Base-by-base conservation (phyloP, 768 basidiomycete species). In the Russula sp. region DNA sequence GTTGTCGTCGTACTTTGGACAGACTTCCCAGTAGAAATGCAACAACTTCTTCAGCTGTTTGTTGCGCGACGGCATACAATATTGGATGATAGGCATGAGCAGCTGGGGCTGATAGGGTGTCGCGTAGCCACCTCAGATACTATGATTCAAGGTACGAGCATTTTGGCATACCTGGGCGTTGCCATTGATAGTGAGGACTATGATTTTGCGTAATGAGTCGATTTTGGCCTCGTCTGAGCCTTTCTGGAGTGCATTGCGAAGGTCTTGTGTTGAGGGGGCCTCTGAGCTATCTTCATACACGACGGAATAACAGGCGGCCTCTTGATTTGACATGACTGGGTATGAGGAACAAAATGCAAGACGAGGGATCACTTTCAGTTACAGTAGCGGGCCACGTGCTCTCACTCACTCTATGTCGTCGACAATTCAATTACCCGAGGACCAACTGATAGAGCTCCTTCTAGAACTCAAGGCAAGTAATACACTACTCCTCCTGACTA, bases 1-100 rank as follows among this genome's bases (percentile, higher is more conserved):
- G n/a, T 85, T 88, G 71, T 98, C 96, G 71, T 98, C 96, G 67
- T 95, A 88, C 76, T 98, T 98, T 10, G 96, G 96, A 77, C 95
- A 98, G 24, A 98, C 90, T 78, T 98, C 92, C 92, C 92, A 94
- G 75, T 95, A 94, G 73, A 93, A 94, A 75, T 94, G 93, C 42
- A 98, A 79, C 67, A 97, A 78, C 79, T 98, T 99, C 86, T 99
- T 98, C 73, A 98, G 84, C 64, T 88, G 87, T 80, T 99, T 98
- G 79, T 91, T 94, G 74, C 88, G 87, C 59, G 90, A 92, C 42
- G 97, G 97, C 82, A 98, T 84, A 67, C 96, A 90, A 77, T 88
- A 97, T 84, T 99, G 97, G 69, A 99, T 98, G 76, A 98, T 89
- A 7, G 94, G 92, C 95, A 99, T 98, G 78, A 98, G 86, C 56